Evolutionary conservation across 169 alveolate genomes (phyloP).

Genomic region (Babesia ovata): DNA sequence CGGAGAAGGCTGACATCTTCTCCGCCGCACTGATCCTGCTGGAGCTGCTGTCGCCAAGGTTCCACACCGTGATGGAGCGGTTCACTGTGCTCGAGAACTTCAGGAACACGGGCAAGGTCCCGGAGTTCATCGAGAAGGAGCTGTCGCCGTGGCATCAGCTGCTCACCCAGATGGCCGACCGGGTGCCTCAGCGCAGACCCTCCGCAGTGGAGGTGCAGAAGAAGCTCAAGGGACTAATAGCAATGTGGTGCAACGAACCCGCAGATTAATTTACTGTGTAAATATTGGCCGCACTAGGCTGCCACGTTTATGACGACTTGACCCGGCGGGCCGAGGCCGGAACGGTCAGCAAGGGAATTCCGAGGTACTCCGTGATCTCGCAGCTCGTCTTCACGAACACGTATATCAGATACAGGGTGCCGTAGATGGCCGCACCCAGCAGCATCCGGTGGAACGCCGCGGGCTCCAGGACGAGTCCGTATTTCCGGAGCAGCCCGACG

Average conservation of each 20-base stretch:
- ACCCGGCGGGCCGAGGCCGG: slow-evolving; percentile 1
- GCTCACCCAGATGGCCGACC: slow-evolving; percentile 82
- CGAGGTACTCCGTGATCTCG: slow-evolving; percentile 52
- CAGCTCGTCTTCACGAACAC: slow-evolving; percentile 25
- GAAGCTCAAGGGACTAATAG: slow-evolving; percentile 70
- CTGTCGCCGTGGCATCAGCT: slow-evolving; percentile 82
- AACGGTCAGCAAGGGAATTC: slow-evolving; percentile 46
- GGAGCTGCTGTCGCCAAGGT: slow-evolving; percentile 87
- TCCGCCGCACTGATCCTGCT: slow-evolving; percentile 86
- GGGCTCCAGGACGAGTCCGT: slow-evolving; percentile 13
- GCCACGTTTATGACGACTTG: neutral
- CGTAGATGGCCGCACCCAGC: slow-evolving; percentile 25
- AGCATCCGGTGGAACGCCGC: neutral
- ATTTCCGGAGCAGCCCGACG: slow-evolving; percentile 1
- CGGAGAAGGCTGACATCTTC: slow-evolving; percentile 88
- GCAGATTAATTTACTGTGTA: slow-evolving; percentile 1
- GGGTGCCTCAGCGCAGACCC: slow-evolving; percentile 84
- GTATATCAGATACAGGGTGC: slow-evolving; percentile 16
- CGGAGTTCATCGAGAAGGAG: slow-evolving; percentile 74
- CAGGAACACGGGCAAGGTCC: slow-evolving; percentile 78
- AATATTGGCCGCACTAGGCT: neutral
- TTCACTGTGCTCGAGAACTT: slow-evolving; percentile 81
- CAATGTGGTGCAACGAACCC: slow-evolving; percentile 24
- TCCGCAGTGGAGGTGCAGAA: slow-evolving; percentile 82
- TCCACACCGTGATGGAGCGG: slow-evolving; percentile 87